Evolutionary conservation across 1,284 basidiomycete species (phyloP).

Genomic region (Inonotus obliquus): DNA sequence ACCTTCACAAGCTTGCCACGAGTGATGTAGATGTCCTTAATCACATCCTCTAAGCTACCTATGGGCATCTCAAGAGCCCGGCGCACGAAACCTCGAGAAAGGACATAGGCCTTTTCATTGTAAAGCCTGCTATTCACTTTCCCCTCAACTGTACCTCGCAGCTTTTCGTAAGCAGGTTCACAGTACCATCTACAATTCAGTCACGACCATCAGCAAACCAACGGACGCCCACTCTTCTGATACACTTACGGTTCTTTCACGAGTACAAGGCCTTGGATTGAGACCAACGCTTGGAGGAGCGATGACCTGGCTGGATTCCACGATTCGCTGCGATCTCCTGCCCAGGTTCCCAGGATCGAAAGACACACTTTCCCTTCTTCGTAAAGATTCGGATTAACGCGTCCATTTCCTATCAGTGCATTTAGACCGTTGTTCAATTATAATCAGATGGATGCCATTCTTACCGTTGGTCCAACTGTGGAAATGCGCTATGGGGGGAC

Average conservation of each 20-base stretch:
- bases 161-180: conserved; percentile 88
- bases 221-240: neutral
- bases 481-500: conserved; percentile 87
- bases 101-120: conserved; percentile 89
- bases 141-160: conserved; percentile 85
- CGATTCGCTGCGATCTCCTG: conserved; percentile 80
- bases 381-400: conserved; percentile 77
- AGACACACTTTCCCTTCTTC: conserved; percentile 95
- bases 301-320: conserved; percentile 82
- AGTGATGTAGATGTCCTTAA: conserved; percentile 71
- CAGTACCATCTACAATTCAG: conserved; percentile 70
- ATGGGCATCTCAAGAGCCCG: conserved; percentile 78
- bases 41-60: conserved; percentile 67
- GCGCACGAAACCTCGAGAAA: conserved; percentile 84
- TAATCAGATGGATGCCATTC: neutral
- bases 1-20: conserved; percentile 65
- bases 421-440: neutral
- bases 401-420: conserved; percentile 54
- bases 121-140: conserved; percentile 84
- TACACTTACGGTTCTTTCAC: conserved; percentile 80
- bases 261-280: conserved; percentile 89
- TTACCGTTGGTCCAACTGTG: conserved; percentile 84
- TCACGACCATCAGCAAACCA: conserved; percentile 1
- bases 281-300: conserved; percentile 87
- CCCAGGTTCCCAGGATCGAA: conserved; percentile 90